Evolutionary conservation across 441 rosid genomes (phyloP).

Genomic region (Manihot esculenta): DNA sequence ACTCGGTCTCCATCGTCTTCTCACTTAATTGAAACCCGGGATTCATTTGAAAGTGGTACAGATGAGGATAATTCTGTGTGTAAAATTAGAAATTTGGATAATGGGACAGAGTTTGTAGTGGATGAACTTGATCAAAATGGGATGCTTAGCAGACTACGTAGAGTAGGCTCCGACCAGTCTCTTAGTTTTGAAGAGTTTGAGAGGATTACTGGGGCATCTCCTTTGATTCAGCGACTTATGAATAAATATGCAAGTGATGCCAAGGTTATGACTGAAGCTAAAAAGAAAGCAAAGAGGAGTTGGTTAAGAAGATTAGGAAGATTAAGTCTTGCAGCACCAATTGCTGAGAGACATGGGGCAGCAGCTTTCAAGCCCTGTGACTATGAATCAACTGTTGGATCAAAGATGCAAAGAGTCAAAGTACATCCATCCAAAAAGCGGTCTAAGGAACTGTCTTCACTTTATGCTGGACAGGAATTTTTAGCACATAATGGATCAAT

Average conservation of each 20-base stretch:
- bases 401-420: slow-evolving; percentile 46
- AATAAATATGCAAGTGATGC: slow-evolving; percentile 21
- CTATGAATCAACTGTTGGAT: slow-evolving; percentile 30
- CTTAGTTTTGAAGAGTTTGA: slow-evolving; percentile 44
- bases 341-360: slow-evolving; percentile 34
- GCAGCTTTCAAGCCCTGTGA: slow-evolving; percentile 22
- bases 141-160: slow-evolving; percentile 21
- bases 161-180: slow-evolving; percentile 32
- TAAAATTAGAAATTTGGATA: slow-evolving; percentile 32
- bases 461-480: slow-evolving; percentile 69
- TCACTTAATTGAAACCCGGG: slow-evolving; percentile 24
- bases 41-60: slow-evolving; percentile 18
- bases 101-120: slow-evolving; percentile 29
- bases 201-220: slow-evolving; percentile 28
- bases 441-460: slow-evolving; percentile 72
- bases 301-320: slow-evolving; percentile 60
- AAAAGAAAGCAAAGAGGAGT: slow-evolving; percentile 33
- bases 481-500: slow-evolving; percentile 74
- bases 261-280: slow-evolving; percentile 22
- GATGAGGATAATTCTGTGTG: slow-evolving; percentile 19
- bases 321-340: slow-evolving; percentile 35
- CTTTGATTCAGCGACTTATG: slow-evolving; percentile 27
- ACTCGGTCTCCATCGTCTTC: slow-evolving; percentile 26
- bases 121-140: slow-evolving; percentile 30
- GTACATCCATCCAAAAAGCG: slow-evolving; percentile 59